A percentile compares a stretch with the other conserved stretches of the same genome.
These are phyloP conservation scores for Stenogyne calaminthoides DNA, from an alignment of 305 asterid genomes.

Conservation along the genomic window DNA sequence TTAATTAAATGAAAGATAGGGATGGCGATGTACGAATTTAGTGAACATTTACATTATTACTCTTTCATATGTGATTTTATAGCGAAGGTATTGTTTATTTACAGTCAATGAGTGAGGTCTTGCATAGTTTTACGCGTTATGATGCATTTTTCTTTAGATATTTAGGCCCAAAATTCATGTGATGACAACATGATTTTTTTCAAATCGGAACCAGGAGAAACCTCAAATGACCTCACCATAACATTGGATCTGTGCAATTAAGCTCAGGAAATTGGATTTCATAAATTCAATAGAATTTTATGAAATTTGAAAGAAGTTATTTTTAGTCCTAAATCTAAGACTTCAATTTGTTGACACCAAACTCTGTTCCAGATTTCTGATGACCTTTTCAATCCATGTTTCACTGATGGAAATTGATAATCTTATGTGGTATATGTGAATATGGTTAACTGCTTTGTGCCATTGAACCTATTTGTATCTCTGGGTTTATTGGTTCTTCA, in stretches of 20 bases:
- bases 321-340: neutral
- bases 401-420: neutral
- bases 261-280: neutral
- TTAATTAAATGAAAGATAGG: neutral
- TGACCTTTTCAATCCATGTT: neutral
- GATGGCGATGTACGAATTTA: neutral
- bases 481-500: neutral
- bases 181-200: neutral
- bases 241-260: neutral
- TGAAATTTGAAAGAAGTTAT: neutral
- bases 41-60: neutral
- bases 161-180: neutral
- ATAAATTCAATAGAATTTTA: neutral
- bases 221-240: neutral
- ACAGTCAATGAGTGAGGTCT: too few relatives aligned
- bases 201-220: neutral
- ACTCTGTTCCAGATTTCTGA: neutral
- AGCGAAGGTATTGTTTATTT: too few relatives aligned
- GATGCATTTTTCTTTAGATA: too few relatives aligned
- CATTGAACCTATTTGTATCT: neutral
- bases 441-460: conserved; percentile 20
- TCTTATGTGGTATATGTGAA: neutral
- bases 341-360: conserved; percentile 7
- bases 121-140: too few relatives aligned
- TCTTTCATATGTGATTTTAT: too few relatives aligned